Evolutionary conservation across 768 basidiomycete genomes (phyloP).

Genomic region (Xerocomellus amylosporus): DNA sequence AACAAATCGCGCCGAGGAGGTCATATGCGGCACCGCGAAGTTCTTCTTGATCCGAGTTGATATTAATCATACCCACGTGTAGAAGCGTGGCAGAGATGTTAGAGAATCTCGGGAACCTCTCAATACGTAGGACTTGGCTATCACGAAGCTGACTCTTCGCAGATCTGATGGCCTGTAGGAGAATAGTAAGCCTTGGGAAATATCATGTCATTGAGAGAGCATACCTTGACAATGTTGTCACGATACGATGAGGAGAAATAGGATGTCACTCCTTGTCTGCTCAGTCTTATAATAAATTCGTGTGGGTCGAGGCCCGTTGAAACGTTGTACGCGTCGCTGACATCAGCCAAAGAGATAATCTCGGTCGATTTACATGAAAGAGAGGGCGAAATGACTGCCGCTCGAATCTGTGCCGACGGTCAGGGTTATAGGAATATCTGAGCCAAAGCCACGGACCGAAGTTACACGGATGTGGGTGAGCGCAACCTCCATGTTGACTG

Average conservation of each 20-base stretch:
- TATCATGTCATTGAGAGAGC: background rate
- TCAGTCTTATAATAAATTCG: conserved; percentile 79
- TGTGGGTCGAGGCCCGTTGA: conserved; percentile 71
- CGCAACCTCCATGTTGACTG: conserved; percentile 67
- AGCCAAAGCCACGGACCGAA: conserved; percentile 48
- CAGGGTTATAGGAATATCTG: background rate
- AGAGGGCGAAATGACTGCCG: conserved; percentile 64
- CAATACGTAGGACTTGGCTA: conserved; percentile 46
- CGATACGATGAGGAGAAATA: conserved; percentile 73
- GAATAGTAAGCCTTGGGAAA: background rate
- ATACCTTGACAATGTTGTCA: conserved; percentile 73
- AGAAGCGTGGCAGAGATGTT: conserved; percentile 84
- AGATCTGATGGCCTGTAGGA: conserved; percentile 60
- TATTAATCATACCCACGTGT: conserved; percentile 81
- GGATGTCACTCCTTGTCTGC: conserved; percentile 64
- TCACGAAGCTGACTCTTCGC: conserved; percentile 71
- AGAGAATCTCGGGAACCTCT: conserved; percentile 72
- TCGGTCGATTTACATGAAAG: conserved; percentile 78
- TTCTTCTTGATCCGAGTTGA: conserved; percentile 70
- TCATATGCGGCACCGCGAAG: conserved; percentile 79
- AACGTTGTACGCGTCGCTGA: conserved; percentile 85
- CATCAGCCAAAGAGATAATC: conserved; percentile 72
- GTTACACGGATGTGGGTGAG: conserved; percentile 73
- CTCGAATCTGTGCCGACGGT: conserved; percentile 50
- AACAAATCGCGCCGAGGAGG: conserved; percentile 72